Evolutionary conservation across 2,329 filamentous ascomycete genomes (phyloP).

Genomic region (Drechslerella stenobrocha): DNA sequence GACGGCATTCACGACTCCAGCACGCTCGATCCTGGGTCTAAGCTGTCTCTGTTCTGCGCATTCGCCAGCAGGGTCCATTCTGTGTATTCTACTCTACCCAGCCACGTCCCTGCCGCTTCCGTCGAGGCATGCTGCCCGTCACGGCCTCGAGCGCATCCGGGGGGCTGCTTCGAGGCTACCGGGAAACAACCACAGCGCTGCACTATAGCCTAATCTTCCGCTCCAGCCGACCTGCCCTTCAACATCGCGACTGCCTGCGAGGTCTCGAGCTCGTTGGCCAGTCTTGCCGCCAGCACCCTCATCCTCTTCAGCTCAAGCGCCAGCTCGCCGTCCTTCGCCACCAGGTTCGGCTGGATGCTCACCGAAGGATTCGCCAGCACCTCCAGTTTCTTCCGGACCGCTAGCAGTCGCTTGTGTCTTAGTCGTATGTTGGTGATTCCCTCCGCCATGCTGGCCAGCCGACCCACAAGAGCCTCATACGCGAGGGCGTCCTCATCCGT

Average conservation of each 20-base stretch:
- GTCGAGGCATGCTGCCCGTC: too few relatives aligned
- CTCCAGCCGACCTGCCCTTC: not conserved
- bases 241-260: conserved; percentile 59
- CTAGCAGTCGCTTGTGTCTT: conserved; percentile 61
- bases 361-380: conserved; percentile 77
- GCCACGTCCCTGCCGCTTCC: too few relatives aligned
- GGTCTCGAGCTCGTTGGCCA: conserved; percentile 64
- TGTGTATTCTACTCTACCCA: too few relatives aligned
- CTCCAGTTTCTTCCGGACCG: conserved; percentile 66
- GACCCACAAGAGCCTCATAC: conserved; percentile 71
- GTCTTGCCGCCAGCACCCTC: conserved; percentile 66
- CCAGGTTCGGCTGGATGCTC: conserved; percentile 71
- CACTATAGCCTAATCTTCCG: not conserved
- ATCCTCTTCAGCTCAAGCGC: conserved; percentile 81
- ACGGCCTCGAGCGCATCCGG: too few relatives aligned
- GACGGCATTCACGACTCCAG: not conserved
- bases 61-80: too few relatives aligned
- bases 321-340: conserved; percentile 84
- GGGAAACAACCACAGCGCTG: too few relatives aligned
- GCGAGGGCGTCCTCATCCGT: conserved; percentile 77
- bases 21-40: too few relatives aligned
- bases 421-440: conserved; percentile 62
- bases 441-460: conserved; percentile 60
- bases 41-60: too few relatives aligned
- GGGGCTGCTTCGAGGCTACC: too few relatives aligned